Percentiles rank a stretch among this genome's conserved stretches.
phyloP scores from a whole-genome alignment of 2,329 filamentous ascomycete species.

The Setomelanomma holmii region DNA sequence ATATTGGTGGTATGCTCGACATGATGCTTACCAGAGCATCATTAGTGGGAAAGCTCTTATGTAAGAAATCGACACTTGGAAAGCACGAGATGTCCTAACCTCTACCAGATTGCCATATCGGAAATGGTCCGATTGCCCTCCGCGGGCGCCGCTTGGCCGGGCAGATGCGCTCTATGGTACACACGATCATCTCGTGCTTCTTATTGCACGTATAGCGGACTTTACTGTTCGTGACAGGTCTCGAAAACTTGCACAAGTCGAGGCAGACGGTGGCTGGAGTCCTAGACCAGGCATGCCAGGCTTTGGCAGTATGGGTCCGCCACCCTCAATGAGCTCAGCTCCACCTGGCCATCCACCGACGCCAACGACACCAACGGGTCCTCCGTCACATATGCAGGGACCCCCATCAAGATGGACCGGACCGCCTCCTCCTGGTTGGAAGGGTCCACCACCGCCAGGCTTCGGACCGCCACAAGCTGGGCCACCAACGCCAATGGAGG shows the following conservation, averaged over 20 bases:
- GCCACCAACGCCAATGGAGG: not conserved
- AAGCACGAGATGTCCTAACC: constrained; percentile 27
- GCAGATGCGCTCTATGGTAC: constrained; percentile 84
- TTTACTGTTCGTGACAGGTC: constrained; percentile 80
- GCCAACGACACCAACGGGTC: constrained; percentile 28
- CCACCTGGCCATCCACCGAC: constrained; percentile 23
- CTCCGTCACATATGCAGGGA: constrained; percentile 35
- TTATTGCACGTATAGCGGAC: constrained; percentile 79
- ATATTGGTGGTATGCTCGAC: constrained; percentile 96
- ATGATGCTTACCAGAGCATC: constrained; percentile 90
- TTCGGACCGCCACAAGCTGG: constrained; percentile 3
- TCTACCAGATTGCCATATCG: constrained; percentile 74
- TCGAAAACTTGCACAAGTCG: constrained; percentile 75
- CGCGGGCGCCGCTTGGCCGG: constrained; percentile 78
- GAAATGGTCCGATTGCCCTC: constrained; percentile 85
- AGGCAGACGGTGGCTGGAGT: constrained; percentile 63
- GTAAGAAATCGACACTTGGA: constrained; percentile 63
- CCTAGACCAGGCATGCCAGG: constrained; percentile 58
- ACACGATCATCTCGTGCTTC: constrained; percentile 83
- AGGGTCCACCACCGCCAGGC: constrained; percentile 16
- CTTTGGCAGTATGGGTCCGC: constrained; percentile 46
- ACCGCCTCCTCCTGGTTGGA: constrained; percentile 25
- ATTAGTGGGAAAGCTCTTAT: constrained; percentile 84
- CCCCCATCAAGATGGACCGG: constrained; percentile 34
- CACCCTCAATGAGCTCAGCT: constrained; percentile 27